A percentile compares a stretch with the other conserved stretches of the same genome.
Conservation (phyloP, 306 rosid genomes). For the Casuarina glauca region DNA sequence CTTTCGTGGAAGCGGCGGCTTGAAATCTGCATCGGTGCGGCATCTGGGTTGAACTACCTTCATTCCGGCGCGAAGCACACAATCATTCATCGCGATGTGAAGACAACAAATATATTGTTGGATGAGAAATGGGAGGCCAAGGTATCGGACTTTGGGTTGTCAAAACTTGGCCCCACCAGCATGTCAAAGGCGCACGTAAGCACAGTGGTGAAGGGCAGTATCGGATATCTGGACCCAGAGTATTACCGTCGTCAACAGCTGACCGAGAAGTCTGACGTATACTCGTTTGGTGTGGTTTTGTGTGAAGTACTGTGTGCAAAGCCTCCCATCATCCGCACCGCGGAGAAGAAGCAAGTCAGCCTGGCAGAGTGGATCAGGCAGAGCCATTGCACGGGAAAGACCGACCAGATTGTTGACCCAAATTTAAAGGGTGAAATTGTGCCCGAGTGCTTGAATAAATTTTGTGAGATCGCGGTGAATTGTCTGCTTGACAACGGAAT, state of each 20-base stretch:
- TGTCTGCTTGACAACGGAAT: constrained; percentile 11
- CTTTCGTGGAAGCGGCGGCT: constrained; percentile 1
- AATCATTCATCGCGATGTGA: constrained; percentile 1
- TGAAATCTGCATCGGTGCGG: background rate
- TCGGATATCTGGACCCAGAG: background rate
- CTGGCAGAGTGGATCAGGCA: background rate
- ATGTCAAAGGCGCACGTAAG: background rate
- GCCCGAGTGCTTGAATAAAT: background rate
- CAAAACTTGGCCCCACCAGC: background rate
- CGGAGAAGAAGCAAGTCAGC: background rate
- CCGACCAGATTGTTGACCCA: background rate
- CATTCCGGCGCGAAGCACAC: background rate
- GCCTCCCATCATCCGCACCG: background rate
- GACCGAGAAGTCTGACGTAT: background rate
- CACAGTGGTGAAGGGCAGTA: background rate
- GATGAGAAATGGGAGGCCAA: constrained; percentile 3
- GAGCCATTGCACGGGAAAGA: background rate
- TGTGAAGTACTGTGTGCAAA: constrained; percentile 3
- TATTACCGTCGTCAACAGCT: constrained; percentile 1
- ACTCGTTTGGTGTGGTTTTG: background rate
- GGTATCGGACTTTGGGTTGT: background rate
- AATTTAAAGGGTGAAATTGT: background rate
- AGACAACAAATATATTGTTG: background rate
- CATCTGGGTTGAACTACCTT: background rate
- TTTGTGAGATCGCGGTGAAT: background rate